phyloP scores from a whole-genome alignment of 164 flowering plant genomes.

The Annona squamosa region DNA sequence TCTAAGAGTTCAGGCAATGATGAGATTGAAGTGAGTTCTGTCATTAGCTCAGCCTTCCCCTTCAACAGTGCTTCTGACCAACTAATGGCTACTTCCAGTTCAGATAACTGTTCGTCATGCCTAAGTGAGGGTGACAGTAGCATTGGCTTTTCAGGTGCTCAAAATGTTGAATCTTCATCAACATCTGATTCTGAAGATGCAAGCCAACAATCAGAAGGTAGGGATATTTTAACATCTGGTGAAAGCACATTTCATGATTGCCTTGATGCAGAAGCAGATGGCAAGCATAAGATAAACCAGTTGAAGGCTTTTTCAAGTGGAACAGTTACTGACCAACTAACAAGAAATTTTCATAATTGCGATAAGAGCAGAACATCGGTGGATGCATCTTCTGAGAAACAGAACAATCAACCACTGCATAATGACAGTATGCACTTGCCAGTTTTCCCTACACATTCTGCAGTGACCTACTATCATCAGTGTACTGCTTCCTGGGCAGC shows the following conservation, averaged over 20 bases:
- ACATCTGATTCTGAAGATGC: constrained; percentile 80
- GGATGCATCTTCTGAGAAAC: constrained; percentile 32
- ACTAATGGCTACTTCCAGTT: constrained; percentile 40
- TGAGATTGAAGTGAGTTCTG: constrained; percentile 20
- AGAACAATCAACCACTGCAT: constrained; percentile 28
- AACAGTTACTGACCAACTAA: constrained; percentile 13
- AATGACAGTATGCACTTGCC: constrained; percentile 51
- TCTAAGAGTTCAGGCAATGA: constrained; percentile 24
- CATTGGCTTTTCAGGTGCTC: constrained; percentile 46
- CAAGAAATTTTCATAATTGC: constrained; percentile 17
- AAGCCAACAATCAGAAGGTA: constrained; percentile 56
- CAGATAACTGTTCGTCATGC: constrained; percentile 79
- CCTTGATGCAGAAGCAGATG: constrained; percentile 24
- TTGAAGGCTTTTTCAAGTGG: constrained; percentile 20
- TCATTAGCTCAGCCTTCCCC: constrained; percentile 5
- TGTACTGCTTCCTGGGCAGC: constrained; percentile 64
- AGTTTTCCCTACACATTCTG: constrained; percentile 52
- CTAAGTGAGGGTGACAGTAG: constrained; percentile 81
- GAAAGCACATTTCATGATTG: constrained; percentile 27
- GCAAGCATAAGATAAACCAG: constrained; percentile 18
- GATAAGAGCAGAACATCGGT: constrained; percentile 27
- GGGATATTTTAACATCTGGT: constrained; percentile 29
- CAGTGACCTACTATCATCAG: constrained; percentile 74
- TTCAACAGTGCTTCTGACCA: constrained; percentile 28
- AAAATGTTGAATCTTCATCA: constrained; percentile 51